Conservation (phyloP, 75 land plant genomes). For the Sequoiadendron giganteum region DNA sequence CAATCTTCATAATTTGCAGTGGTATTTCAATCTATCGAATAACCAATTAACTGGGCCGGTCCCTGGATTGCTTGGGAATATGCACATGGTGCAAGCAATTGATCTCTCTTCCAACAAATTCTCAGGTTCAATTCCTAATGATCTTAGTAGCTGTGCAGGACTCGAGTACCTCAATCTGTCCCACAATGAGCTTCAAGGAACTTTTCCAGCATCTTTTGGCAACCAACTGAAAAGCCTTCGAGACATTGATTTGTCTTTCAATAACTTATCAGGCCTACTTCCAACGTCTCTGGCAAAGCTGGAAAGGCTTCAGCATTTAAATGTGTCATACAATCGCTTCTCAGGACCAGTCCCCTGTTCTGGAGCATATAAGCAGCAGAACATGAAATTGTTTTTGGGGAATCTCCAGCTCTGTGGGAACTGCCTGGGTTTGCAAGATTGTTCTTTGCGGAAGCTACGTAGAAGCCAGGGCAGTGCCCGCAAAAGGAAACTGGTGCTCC, state of each 20-base stretch:
- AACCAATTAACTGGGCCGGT: slow-evolving; percentile 37
- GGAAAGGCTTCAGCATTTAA: background rate
- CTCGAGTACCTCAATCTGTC: slow-evolving; percentile 64
- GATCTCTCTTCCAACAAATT: slow-evolving; percentile 73
- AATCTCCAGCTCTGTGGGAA: background rate
- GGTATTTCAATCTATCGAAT: background rate
- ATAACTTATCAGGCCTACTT: background rate
- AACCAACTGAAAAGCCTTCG: background rate
- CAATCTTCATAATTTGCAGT: background rate
- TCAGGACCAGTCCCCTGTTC: background rate
- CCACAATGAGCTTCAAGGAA: slow-evolving; percentile 55
- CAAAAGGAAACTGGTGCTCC: no score
- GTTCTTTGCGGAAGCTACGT: no score
- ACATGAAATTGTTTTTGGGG: background rate
- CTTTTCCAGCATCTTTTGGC: slow-evolving; percentile 54
- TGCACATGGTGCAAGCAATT: slow-evolving; percentile 40
- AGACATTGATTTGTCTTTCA: background rate
- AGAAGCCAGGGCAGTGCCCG: no score
- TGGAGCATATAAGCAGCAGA: background rate
- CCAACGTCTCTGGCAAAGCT: background rate
- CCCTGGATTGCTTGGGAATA: slow-evolving; percentile 34
- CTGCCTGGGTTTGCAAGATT: background rate
- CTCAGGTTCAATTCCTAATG: slow-evolving; percentile 56
- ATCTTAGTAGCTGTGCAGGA: slow-evolving; percentile 25
- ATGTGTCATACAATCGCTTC: background rate